Conservation (phyloP, 331 rosid species). For the Malus hybrid region DNA sequence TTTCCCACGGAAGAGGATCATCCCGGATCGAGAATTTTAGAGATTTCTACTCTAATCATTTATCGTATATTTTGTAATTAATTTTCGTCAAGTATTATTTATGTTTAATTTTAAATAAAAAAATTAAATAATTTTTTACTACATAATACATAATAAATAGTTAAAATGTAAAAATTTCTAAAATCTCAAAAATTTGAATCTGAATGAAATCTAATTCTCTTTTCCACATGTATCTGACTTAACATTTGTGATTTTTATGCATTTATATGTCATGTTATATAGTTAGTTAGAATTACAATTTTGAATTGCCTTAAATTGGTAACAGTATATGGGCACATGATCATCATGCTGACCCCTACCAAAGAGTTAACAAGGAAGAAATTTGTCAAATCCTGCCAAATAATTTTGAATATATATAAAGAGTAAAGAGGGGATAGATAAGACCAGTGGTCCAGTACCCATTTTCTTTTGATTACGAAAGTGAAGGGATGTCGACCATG, state of each 20-base stretch:
- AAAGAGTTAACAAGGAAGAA: background rate
- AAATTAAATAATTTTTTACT: fast-evolving
- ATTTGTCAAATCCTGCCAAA: constrained; percentile 1
- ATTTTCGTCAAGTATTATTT: too few relatives aligned
- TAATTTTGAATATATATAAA: background rate
- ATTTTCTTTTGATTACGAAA: background rate
- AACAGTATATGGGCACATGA: background rate
- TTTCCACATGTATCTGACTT: background rate
- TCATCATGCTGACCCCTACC: background rate
- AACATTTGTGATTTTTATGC: background rate
- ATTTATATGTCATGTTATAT: background rate
- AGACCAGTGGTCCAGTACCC: background rate
- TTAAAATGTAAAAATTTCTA: too few relatives aligned
- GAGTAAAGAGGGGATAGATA: background rate
- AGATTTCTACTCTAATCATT: too few relatives aligned
- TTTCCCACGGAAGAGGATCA: too few relatives aligned
- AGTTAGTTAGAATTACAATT: background rate
- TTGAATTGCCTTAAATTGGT: background rate
- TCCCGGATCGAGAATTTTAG: too few relatives aligned
- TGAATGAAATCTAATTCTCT: too few relatives aligned
- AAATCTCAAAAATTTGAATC: too few relatives aligned
- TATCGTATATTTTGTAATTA: fast-evolving
- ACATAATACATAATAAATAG: fast-evolving
- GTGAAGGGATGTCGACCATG: background rate
- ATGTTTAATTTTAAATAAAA: too few relatives aligned